Base-by-base conservation (phyloP, 2,329 filamentous ascomycete species). In the Setomelanomma holmii region DNA sequence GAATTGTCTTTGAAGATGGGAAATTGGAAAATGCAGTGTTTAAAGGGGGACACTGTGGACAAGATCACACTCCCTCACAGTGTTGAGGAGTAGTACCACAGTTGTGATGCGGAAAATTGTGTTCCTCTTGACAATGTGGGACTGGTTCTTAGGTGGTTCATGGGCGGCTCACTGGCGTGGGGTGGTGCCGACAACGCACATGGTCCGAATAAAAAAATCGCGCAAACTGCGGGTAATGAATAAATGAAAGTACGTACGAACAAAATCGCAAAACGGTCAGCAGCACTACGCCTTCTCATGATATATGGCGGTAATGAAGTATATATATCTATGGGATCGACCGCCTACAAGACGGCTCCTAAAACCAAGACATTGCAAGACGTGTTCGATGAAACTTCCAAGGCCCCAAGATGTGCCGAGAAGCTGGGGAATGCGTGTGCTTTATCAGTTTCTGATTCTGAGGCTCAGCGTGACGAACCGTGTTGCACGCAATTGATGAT, bases 311-410 rank as follows among this genome's bases (percentile, higher is more conserved):
- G 36, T 47, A 22, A 22, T 17, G 22, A 17, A 22, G 23, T 47
- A 47, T 47, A 47, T 40, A 47, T 21, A 23, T 8, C 23, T 14
- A 34, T 10, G n/a, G n/a, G 45, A 47, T 34, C 36, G 45, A 40
- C 45, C 14, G 34, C 34, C n/a, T 20, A n/a, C 36, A 33, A 36
- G 36, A 41, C 45, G 45, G 45, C 36, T 47, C 45, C 45, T 47
- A 36, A 47, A 47, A 47, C 45, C 45, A 47, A 47, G 45, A 47
- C 45, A 34, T 40, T 23, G 34, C 45, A 40, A 47, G 45, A 47
- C 30, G 36, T 47, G 38, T 47, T 47, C 45, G 36, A 47, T 40
- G 36, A 47, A 40, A 47, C 36, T 41, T 43, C 30, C 45, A 38
- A 47, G 30, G 36, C 20, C 17, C 45, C 45, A 47, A 47, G 45